Percentiles rank a stretch among this genome's conserved stretches.
phyloP scores from a whole-genome alignment of 2,329 filamentous ascomycete species.

The Phoma herbarum region DNA sequence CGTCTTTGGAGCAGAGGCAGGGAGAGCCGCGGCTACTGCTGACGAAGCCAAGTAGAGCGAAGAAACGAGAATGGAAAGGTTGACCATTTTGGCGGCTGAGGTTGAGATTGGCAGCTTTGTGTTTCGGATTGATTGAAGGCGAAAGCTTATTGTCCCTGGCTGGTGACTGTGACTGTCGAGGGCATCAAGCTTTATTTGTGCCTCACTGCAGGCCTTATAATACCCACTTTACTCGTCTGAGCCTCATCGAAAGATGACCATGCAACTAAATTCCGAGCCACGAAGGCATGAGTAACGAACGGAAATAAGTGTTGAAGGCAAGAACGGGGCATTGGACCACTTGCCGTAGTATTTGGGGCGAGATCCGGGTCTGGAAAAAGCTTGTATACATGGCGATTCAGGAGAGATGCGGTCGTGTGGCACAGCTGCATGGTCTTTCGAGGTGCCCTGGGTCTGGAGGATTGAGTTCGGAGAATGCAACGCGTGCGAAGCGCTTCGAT shows the following conservation, averaged over 20 bases:
- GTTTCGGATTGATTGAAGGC: constrained; percentile 9
- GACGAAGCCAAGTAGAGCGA: constrained; percentile 19
- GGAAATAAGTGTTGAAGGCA: constrained; percentile 6
- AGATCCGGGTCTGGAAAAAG: constrained; percentile 7
- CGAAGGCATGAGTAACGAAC: constrained; percentile 8
- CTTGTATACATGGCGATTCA: constrained; percentile 7
- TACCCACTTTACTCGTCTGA: constrained; percentile 7
- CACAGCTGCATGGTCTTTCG: constrained; percentile 7
- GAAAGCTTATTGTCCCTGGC: constrained; percentile 13
- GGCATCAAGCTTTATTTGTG: constrained; percentile 18
- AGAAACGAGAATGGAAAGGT: constrained; percentile 5
- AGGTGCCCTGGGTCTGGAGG: constrained; percentile 6
- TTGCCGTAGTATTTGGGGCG: constrained; percentile 8
- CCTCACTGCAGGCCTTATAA: constrained; percentile 6
- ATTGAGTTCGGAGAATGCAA: constrained; percentile 9
- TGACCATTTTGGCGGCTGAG: constrained; percentile 6
- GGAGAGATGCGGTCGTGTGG: constrained; percentile 5
- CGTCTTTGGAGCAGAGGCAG: constrained; percentile 5
- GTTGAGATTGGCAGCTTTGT: constrained; percentile 8
- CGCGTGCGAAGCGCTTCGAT: constrained; percentile 4
- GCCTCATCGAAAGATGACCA: constrained; percentile 6
- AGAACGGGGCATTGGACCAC: constrained; percentile 7
- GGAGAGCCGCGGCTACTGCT: constrained; percentile 20
- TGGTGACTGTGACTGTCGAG: constrained; percentile 4
- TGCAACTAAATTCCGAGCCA: constrained; percentile 6